These are phyloP conservation scores for Trichoderma harzianum DNA, from an alignment of 2,329 filamentous ascomycete genomes.

Conservation along the genomic window DNA sequence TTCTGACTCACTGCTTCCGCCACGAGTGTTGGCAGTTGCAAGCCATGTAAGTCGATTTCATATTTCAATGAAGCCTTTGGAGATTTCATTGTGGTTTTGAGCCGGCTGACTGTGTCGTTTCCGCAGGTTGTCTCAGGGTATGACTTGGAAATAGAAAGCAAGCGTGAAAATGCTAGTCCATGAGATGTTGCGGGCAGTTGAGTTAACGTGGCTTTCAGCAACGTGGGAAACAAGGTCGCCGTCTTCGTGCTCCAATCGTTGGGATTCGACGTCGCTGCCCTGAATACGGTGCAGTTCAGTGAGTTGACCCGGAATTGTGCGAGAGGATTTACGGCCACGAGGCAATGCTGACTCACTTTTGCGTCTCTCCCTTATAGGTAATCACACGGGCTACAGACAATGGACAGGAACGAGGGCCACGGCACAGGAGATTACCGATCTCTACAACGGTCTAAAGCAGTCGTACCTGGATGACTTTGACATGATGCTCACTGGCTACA, in stretches of 20 bases:
- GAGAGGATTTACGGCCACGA: neutral
- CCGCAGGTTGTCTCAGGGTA: conserved; percentile 45
- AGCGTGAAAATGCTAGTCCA: conserved; percentile 9
- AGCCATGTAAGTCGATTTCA: conserved; percentile 73
- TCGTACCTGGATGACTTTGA: conserved; percentile 86
- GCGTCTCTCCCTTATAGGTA: conserved; percentile 60
- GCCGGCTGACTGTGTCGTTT: neutral
- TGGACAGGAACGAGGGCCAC: conserved; percentile 81
- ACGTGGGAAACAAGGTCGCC: conserved; percentile 97
- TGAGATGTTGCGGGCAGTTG: neutral
- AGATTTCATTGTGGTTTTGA: neutral
- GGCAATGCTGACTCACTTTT: neutral
- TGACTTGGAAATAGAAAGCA: conserved; percentile 3
- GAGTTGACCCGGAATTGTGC: conserved; percentile 34
- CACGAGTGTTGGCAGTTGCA: conserved; percentile 77
- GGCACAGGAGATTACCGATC: conserved; percentile 75
- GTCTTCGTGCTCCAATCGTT: conserved; percentile 91
- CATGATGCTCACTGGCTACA: conserved; percentile 91
- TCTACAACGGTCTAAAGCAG: conserved; percentile 81
- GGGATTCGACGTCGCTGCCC: conserved; percentile 86
- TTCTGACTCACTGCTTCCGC: conserved; percentile 45
- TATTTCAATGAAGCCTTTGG: neutral
- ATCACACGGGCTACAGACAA: conserved; percentile 89
- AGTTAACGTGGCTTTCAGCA: conserved; percentile 50
- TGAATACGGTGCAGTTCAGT: conserved; percentile 99